Percentiles rank a stretch among this genome's conserved stretches.
phyloP scores from a whole-genome alignment of 139 green algal genomes.

The Astrephomene gubernaculifera region DNA sequence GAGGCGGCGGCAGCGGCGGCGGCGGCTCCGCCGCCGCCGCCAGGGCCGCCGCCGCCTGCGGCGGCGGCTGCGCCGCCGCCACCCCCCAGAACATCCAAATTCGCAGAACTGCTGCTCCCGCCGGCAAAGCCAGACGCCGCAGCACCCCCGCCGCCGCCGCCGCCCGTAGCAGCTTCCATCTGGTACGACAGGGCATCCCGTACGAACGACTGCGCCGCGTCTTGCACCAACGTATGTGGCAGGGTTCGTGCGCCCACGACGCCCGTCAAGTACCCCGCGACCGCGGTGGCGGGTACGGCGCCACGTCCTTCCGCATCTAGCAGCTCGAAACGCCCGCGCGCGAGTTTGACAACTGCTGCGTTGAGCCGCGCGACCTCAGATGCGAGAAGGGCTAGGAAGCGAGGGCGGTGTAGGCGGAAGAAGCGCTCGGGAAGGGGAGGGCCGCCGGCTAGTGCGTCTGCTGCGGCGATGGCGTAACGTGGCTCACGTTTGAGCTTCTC shows the following conservation, averaged over 20 bases:
- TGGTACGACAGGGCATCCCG: constrained; percentile 46
- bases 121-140: no score
- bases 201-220: constrained; percentile 22
- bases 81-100: background rate
- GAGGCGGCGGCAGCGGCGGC: background rate
- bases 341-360: constrained; percentile 47
- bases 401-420: constrained; percentile 51
- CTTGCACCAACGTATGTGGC: background rate
- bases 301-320: constrained; percentile 47
- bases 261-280: constrained; percentile 42
- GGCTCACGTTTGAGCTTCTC: constrained; percentile 48
- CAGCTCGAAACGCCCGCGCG: constrained; percentile 45
- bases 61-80: background rate
- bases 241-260: constrained; percentile 30
- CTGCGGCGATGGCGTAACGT: constrained; percentile 32
- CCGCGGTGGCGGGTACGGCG: constrained; percentile 1
- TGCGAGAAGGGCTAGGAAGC: constrained; percentile 61
- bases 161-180: background rate
- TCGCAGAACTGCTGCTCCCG: no score
- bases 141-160: background rate
- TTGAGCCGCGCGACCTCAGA: constrained; percentile 59
- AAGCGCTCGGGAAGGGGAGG: constrained; percentile 48
- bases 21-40: background rate
- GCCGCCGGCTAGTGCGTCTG: constrained; percentile 9
- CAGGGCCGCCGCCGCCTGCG: background rate